Conservation (phyloP, 495 filamentous ascomycete genomes). For the Chaetomium fimeti region DNA sequence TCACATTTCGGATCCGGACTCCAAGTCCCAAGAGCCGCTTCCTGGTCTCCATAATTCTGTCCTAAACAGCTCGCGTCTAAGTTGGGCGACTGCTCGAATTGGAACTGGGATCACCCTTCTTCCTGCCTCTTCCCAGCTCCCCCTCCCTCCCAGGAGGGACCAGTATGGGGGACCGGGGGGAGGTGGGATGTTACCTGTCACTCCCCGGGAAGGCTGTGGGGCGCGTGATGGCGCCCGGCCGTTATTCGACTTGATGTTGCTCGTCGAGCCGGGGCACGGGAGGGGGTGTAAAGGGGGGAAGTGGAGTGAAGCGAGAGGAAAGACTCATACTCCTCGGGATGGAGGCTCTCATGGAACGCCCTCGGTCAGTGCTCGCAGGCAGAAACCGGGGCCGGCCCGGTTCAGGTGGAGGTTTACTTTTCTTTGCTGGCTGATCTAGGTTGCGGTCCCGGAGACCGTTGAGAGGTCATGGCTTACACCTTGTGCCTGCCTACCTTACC, state of each 20-base stretch:
- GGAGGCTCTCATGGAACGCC: constrained; percentile 12
- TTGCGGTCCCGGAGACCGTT: not conserved
- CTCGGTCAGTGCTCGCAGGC: constrained; percentile 24
- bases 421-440: not conserved
- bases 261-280: not conserved
- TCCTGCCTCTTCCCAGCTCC: constrained; percentile 4
- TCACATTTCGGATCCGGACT: not conserved
- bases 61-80: constrained; percentile 17
- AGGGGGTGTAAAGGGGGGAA: constrained; percentile 9
- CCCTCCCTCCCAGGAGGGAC: constrained; percentile 1
- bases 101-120: constrained; percentile 20
- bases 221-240: constrained; percentile 14
- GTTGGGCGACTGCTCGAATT: constrained; percentile 1
- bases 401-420: not conserved
- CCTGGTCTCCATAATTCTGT: constrained; percentile 19
- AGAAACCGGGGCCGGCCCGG: constrained; percentile 19
- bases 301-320: constrained; percentile 11
- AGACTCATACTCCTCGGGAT: constrained; percentile 20
- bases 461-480: constrained; percentile 3
- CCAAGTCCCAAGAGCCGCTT: constrained; percentile 16
- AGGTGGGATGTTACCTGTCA: constrained; percentile 15
- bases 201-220: constrained; percentile 19
- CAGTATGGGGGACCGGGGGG: not conserved
- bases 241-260: constrained; percentile 12
- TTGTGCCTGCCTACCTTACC: not conserved